Base-by-base conservation (phyloP, 2,329 filamentous ascomycete genomes). In the Verticillium nubilum region DNA sequence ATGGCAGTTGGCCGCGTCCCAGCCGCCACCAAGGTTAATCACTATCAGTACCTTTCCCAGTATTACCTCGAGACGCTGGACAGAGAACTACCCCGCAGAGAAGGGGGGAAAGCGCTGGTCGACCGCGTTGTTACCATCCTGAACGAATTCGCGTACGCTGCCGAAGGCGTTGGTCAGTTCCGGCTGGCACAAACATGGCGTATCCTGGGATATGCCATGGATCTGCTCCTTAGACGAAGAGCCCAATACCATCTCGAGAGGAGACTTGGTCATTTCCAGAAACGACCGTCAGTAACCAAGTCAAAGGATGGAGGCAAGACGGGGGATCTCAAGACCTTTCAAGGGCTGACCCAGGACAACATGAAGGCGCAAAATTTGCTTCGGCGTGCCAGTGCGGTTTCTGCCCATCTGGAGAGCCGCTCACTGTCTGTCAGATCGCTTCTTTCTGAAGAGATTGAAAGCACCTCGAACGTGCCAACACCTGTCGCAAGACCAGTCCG, bases 161-260 rank as follows among this genome's bases (percentile, higher is more conserved):
- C 86, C 2, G 84, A 87, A 63, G 74, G 72, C 3, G 79, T 81
- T 23, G 80, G 78, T 31, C 75, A 84, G 54, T 88, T 83, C 66
- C 79, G 86, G 1, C 75, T 88, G 0, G 83, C 86, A 5, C 86
- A 88, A 67, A 86, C 84, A 1, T 88, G 86, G 86, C 80, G 84
- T 29, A 77, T 87, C 13, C 67, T 88, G 23, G 79, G 80, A 0
- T 86, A 83, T 65, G 81, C 80, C 10, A 79, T 86, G 64, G 72
- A 75, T 23, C 69, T 86, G 13, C 73, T 88, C 1, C 74, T 88
- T 1, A 74, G 73, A 17, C 76, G 79, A 29, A 77, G 86, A 28
- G 84, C 81, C 1, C 78, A 83, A 52, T 85, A 83, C 61, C 86
- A 88, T 65, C 74, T 84, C 0, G 76, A 86, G 57, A 67, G 70